Evolutionary conservation across 2,329 filamentous ascomycete species (phyloP), one percentile per base, ranked within the genome.

Genomic region (Rhynchosporium secalis): DNA sequence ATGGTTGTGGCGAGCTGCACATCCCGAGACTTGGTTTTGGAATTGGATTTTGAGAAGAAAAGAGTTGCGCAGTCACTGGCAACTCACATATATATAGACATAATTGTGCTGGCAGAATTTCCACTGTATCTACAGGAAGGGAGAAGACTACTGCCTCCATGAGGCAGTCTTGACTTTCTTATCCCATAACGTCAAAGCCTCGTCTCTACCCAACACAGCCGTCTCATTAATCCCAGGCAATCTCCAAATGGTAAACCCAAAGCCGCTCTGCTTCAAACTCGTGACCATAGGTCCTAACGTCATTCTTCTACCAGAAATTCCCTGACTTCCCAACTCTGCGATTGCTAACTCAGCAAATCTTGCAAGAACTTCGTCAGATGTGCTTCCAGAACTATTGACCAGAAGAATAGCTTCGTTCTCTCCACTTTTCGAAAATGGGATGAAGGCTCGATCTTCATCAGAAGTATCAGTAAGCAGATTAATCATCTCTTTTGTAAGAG

Each of bases 241-340:
- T 49, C 61, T 65, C 68, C 68, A 71, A 60, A 70, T 29, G 15
- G 69, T 71, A 63, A 69, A 68, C 3, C 65, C 68, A 60, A 70
- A 69, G 1, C 69, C 69, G 61, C 68, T 70, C 60, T 70, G 69
- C 58, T 71, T 71, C 67, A 71, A 63, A 62, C 69, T 71, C 15
- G 69, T 71, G 1, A 71, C 69, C 65, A 71, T 68, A 6, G 69
- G 69, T 3, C 69, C 69, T 29, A 69, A 55, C 15, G 63, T 70
- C 62, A 69, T 60, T 49, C 69, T 63, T 46, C 28, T 57, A 5
- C 69, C 66, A 10, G n/a, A 61, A 45, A 69, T 69, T 0, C 61
- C 64, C 26, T 63, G 65, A 3, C 48, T 63, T 26, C 65, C 63
- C 20, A 71, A 38, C 51, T 71, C 69, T 15, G 58, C 62, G 55